These are phyloP conservation scores for Vigna nakashimae DNA, from an alignment of 306 rosid genomes.

Conservation along the genomic window DNA sequence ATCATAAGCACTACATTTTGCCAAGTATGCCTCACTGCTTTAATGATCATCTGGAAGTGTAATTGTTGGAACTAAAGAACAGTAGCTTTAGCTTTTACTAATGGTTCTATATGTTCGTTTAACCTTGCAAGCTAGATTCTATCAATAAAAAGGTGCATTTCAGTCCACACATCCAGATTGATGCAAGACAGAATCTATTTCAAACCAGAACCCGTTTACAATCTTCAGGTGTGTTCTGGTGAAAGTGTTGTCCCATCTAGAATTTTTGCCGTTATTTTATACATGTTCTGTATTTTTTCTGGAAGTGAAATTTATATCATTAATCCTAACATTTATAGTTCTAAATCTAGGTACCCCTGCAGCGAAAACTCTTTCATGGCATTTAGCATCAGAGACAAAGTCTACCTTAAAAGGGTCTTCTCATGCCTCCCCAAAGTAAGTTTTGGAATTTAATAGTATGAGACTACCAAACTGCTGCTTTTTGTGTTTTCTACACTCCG, in stretches of 20 bases:
- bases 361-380: slow-evolving; percentile 94
- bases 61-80: slow-evolving; percentile 27
- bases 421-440: slow-evolving; percentile 66
- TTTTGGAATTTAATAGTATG: slow-evolving; percentile 23
- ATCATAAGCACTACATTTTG: slow-evolving; percentile 95
- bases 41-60: slow-evolving; percentile 45
- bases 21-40: slow-evolving; percentile 71
- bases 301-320: slow-evolving; percentile 16
- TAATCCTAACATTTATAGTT: slow-evolving; percentile 26
- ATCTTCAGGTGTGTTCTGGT: slow-evolving; percentile 68
- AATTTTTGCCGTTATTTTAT: slow-evolving; percentile 36
- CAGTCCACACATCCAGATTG: slow-evolving; percentile 79
- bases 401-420: slow-evolving; percentile 77
- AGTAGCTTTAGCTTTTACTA: slow-evolving; percentile 35
- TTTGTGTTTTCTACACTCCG: slow-evolving; percentile 33
- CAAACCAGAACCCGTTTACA: slow-evolving; percentile 75
- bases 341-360: slow-evolving; percentile 62
- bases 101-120: slow-evolving; percentile 37
- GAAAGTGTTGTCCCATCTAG: slow-evolving; percentile 32
- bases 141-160: slow-evolving; percentile 93
- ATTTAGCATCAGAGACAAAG: slow-evolving; percentile 95
- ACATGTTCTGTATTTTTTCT: slow-evolving; percentile 1
- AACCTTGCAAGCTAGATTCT: slow-evolving; percentile 64
- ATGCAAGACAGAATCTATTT: slow-evolving; percentile 67
- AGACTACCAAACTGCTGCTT: slow-evolving; percentile 8